Base-by-base conservation (phyloP, 108 stramenopile genomes). In the Nitzschia sp. region DNA sequence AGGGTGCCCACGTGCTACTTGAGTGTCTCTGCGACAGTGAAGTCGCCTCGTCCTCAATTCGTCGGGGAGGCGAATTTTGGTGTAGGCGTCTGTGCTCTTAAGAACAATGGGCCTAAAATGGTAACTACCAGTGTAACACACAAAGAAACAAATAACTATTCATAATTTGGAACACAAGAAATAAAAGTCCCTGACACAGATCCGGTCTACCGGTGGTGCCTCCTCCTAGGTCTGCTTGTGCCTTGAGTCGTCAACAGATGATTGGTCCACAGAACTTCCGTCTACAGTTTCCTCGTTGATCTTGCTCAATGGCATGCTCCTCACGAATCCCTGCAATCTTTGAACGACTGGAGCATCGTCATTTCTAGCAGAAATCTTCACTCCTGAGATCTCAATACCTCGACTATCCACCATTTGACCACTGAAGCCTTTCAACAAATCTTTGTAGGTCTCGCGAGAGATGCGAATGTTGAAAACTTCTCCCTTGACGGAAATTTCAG, bases 401-500 rank as follows among this genome's bases (percentile, higher is more conserved):
- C 73, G 66, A 75, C 38, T 40, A 51, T 86, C 85, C 29, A 76
- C 57, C 74, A 78, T 43, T 44, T 82, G 74, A 20, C 81, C 81
- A 48, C 76, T 77, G 73, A 72, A 84, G 46, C 83, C 83, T 37
- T 71, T 77, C 46, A 70, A 73, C 24, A 86, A 78, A 26, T 80
- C 57, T 15, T 77, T 74, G 20, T 80, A 57, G 3, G 86, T 89
- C 8, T 78, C 77, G 38, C 56, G 65, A 48, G 71, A 73, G 25
- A 87, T 76, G 38, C 84, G 72, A 53, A 90, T 84, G 15, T 80
- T 72, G 72, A 80, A 90, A 11, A 73, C 66, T 67, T 87, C 82
- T 24, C 85, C 85, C 14, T 83, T 71, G 29, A 89, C 77, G 17
- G 79, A 77, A 17, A 89, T 81, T 37, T 89, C 85, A 10, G 88